A percentile compares a stretch with the other conserved stretches of the same genome.
Conservation (phyloP, 768 basidiomycete genomes). For the Naematelia aurantialba region DNA sequence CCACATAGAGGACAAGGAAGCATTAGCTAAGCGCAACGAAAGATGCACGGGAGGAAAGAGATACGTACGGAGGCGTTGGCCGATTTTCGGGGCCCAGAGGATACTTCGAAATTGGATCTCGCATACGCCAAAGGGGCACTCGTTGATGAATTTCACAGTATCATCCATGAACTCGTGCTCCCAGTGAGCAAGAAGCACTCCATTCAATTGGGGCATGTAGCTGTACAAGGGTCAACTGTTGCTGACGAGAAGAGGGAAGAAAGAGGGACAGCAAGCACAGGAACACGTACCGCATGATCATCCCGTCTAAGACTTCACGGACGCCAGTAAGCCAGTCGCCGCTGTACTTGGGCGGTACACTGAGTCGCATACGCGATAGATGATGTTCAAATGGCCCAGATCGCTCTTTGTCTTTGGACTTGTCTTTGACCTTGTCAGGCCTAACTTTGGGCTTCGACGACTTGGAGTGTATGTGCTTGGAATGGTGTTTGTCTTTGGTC, state of each 20-base stretch:
- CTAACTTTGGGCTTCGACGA: conserved; percentile 12
- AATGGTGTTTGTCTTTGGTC: conserved; percentile 1
- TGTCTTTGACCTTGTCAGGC: conserved; percentile 25
- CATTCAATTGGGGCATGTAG: conserved; percentile 79
- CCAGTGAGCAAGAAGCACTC: conserved; percentile 82
- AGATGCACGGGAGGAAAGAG: not conserved
- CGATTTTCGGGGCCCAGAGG: conserved; percentile 80
- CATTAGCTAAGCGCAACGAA: conserved; percentile 3
- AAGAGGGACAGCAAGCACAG: not conserved
- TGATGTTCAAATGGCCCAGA: conserved; percentile 59
- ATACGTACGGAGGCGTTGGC: conserved; percentile 68
- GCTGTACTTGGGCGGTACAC: conserved; percentile 77
- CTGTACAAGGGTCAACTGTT: conserved; percentile 52
- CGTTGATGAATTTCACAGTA: conserved; percentile 66
- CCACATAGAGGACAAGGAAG: conserved; percentile 1
- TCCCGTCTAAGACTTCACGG: conserved; percentile 85
- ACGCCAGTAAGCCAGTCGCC: conserved; percentile 68
- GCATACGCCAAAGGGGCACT: conserved; percentile 80
- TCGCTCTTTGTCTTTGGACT: conserved; percentile 10
- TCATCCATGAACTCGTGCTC: conserved; percentile 65
- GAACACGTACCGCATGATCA: conserved; percentile 80
- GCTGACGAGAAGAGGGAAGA: not conserved
- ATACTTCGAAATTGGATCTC: conserved; percentile 74
- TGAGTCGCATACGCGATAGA: conserved; percentile 56
- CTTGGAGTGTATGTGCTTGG: not conserved